Base-by-base conservation (phyloP, 768 basidiomycete genomes). In the Suillus cothurnatus region DNA sequence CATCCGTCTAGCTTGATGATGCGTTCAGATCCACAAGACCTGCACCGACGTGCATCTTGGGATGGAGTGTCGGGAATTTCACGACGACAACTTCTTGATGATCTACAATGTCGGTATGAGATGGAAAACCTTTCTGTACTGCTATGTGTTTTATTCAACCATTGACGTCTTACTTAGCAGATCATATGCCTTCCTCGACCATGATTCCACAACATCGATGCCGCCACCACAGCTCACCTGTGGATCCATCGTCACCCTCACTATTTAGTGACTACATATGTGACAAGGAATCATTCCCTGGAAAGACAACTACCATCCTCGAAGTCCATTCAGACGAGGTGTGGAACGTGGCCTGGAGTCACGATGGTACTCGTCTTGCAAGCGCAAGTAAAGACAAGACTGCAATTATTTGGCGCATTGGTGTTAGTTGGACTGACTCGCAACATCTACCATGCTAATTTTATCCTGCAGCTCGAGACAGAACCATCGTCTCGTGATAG, bases 311-410 rank as follows among this genome's bases (percentile, higher is more conserved):
- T 3, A 90, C 91, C 31, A 89, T 95, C 61, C 80, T 98, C 65
- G 86, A 89, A 55, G 93, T 90, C 36, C 97, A 98, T 76, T 85
- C 82, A 14, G 94, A 99, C 73, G 95, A 99, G 75, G 95, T 99
- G 49, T 99, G 97, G 96, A 89, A 92, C 73, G 77, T 99, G 65
- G 91, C 91, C 73, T 99, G 96, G 96, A 97, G 95, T 77, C 93
- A 93, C 71, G 88, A 90, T 73, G 97, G 97, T 2, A 77, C 78
- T 58, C 89, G 85, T 71, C 81, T 99, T 59, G 97, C 96, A 36
- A 95, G 89, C 69, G 92, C 91, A 45, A 91, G 95, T 63, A 93
- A 87, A 76, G 97, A 99, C 77, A 88, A 86, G 79, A 83, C 85
- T 6, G 95, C 92, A 6, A 92, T 97, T 63, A 91, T 99, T 58